phyloP scores from a whole-genome alignment of 2,329 filamentous ascomycete species.

The Keithomyces neogunnii region DNA sequence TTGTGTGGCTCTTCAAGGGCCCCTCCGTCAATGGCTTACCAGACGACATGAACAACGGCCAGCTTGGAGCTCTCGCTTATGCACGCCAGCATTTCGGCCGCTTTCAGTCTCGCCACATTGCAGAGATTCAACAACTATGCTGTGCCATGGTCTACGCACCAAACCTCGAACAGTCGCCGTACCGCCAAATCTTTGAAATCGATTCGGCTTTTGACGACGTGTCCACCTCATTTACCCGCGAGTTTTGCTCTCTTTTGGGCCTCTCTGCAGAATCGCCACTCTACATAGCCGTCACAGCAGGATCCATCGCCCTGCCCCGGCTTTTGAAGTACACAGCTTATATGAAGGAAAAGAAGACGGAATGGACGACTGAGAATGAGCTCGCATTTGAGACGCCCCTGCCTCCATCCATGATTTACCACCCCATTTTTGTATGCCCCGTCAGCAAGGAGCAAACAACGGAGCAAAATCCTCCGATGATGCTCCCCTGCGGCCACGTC shows the following conservation, averaged over 20 bases:
- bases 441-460: conserved; percentile 96
- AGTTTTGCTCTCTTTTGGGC: conserved; percentile 88
- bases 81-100: conserved; percentile 63
- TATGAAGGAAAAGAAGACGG: conserved; percentile 81
- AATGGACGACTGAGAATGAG: conserved; percentile 90
- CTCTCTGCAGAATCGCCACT: conserved; percentile 87
- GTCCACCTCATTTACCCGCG: conserved; percentile 77
- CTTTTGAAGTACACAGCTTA: conserved; percentile 82
- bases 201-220: conserved; percentile 73
- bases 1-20: conserved; percentile 77
- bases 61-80: conserved; percentile 62
- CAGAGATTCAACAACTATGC: conserved; percentile 73
- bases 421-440: conserved; percentile 95
- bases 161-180: conserved; percentile 71
- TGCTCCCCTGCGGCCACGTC: conserved; percentile 92
- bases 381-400: conserved; percentile 68
- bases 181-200: conserved; percentile 68
- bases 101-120: conserved; percentile 67
- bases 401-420: conserved; percentile 61
- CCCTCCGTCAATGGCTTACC: conserved; percentile 44
- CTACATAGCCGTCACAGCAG: conserved; percentile 86
- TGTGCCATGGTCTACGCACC: conserved; percentile 71
- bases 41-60: conserved; percentile 45
- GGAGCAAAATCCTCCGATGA: conserved; percentile 88
- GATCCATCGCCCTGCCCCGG: conserved; percentile 81